A percentile compares a stretch with the other conserved stretches of the same genome.
phyloP scores from a whole-genome alignment of 2,329 filamentous ascomycete genomes.

The Fusarium clavum region DNA sequence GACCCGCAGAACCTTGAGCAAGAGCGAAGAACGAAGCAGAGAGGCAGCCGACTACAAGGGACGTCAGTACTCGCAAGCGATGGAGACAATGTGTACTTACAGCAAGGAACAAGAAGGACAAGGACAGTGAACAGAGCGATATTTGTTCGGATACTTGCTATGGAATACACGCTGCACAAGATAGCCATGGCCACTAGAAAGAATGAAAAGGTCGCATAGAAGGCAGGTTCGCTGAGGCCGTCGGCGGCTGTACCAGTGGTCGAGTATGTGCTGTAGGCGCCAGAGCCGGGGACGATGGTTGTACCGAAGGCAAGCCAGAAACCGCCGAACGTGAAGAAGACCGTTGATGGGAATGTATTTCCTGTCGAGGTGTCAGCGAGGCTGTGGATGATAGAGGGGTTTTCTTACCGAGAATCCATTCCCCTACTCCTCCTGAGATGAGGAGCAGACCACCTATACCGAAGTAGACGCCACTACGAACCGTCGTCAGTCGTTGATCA shows the following conservation, averaged over 20 bases:
- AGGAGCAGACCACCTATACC: conserved; percentile 61
- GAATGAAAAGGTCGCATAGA: conserved; percentile 65
- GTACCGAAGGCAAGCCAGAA: conserved; percentile 64
- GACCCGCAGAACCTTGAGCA: conserved; percentile 25
- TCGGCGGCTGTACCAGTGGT: conserved; percentile 46
- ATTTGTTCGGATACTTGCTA: conserved; percentile 75
- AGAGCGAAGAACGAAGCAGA: conserved; percentile 49
- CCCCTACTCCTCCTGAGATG: conserved; percentile 60
- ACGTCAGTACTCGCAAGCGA: background rate
- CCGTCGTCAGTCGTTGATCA: background rate
- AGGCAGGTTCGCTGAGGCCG: conserved; percentile 57
- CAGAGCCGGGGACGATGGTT: conserved; percentile 61
- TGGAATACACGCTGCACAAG: conserved; percentile 69
- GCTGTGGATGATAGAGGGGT: fast-evolving
- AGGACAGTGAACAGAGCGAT: conserved; percentile 66
- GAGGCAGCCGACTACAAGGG: conserved; percentile 43
- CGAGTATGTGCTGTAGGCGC: conserved; percentile 56
- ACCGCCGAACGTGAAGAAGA: conserved; percentile 61
- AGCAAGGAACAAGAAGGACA: conserved; percentile 65
- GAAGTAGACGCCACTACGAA: conserved; percentile 52
- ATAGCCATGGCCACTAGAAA: conserved; percentile 72
- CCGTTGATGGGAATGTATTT: conserved; percentile 66
- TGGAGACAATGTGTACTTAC: conserved; percentile 28
- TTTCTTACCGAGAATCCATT: conserved; percentile 59
- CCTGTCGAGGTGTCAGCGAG: conserved; percentile 40